Evolutionary conservation across 2,329 filamentous ascomycete species (phyloP).

Genomic region (Coleophoma cylindrospora): DNA sequence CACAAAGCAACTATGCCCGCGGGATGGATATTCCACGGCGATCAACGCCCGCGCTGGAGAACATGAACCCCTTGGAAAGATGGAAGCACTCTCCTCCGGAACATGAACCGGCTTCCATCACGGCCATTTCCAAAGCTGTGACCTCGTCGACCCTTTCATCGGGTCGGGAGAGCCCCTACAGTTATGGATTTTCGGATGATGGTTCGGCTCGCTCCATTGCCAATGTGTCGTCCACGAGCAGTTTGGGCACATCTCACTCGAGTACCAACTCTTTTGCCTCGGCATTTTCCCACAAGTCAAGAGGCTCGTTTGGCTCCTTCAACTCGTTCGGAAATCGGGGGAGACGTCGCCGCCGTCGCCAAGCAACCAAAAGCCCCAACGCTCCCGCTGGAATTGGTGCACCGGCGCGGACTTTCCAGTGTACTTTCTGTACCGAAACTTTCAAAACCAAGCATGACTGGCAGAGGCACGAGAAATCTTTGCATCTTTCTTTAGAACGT

Average conservation of each 20-base stretch:
- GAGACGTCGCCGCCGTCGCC: slow-evolving; percentile 22
- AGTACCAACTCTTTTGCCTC: slow-evolving; percentile 54
- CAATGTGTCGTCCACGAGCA: slow-evolving; percentile 55
- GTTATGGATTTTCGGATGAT: slow-evolving; percentile 55
- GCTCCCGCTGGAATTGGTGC: slow-evolving; percentile 35
- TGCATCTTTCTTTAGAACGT: slow-evolving; percentile 58
- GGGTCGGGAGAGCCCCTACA: slow-evolving; percentile 51
- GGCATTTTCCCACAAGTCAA: slow-evolving; percentile 53
- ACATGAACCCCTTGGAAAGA: slow-evolving; percentile 62
- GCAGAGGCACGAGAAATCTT: slow-evolving; percentile 66
- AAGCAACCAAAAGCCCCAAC: slow-evolving; percentile 34
- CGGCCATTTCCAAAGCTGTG: slow-evolving; percentile 59
- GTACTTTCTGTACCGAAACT: slow-evolving; percentile 64
- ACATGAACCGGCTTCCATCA: slow-evolving; percentile 61
- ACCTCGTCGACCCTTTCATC: slow-evolving; percentile 45
- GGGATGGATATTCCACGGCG: slow-evolving; percentile 70
- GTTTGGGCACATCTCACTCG: slow-evolving; percentile 55
- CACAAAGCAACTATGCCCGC: slow-evolving; percentile 52
- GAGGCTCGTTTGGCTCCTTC: slow-evolving; percentile 41
- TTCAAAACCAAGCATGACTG: slow-evolving; percentile 66
- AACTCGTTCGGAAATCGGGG: slow-evolving; percentile 21
- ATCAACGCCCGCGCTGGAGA: slow-evolving; percentile 45
- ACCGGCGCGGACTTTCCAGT: slow-evolving; percentile 45
- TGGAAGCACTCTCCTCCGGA: slow-evolving; percentile 67
- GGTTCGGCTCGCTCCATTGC: slow-evolving; percentile 52